Evolutionary conservation across 805 yeast species (phyloP), one percentile per base, ranked within the genome.

Genomic region (Wickerhamomyces queroliae): DNA sequence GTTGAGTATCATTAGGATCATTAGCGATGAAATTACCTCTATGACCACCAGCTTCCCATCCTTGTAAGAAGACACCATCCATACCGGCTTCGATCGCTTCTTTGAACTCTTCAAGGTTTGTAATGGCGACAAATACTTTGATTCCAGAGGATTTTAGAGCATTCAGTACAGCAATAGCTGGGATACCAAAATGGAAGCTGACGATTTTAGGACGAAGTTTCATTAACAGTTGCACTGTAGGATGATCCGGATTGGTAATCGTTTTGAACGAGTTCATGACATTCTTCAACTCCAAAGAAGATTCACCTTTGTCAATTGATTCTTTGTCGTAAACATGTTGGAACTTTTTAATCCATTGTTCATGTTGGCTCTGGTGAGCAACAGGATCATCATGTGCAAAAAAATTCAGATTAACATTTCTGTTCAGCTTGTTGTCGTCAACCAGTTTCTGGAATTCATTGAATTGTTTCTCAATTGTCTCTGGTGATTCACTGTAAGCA

Each of bases 11-110:
- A 9, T 46, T 43, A 23, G 57, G 58, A 42, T 68, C 74, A 19
- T 56, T 53, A 5, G 47, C 44, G 8, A 30, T 47, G 37, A 67
- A 71, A 45, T 64, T 69, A 3, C 83, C 83, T 15, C 84, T 58
- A 50, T 78, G 84, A 0, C 84, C 84, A 19, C 84, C 84, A 4
- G 84, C 84, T 47, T 77, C 83, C 52, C 62, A 63, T 0, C 83
- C 83, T 53, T 79, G 85, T 20, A 68, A 62, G 7, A 71, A 60
- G 4, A 78, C 54, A 2, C 73, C 80, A 52, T 76, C 78, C 7
- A 69, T 66, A 0, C 67, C 67, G 0, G 53, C 41, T 0, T 54
- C 49, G 3, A 52, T 23, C 23, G 63, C 53, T 33, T 51, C 26
- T 15, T 46, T 23, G 1, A 72, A 74, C 46, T 78, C 83, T 1